phyloP scores from a whole-genome alignment of 345 rosid species.

The Cardiospermum halicacabum region DNA sequence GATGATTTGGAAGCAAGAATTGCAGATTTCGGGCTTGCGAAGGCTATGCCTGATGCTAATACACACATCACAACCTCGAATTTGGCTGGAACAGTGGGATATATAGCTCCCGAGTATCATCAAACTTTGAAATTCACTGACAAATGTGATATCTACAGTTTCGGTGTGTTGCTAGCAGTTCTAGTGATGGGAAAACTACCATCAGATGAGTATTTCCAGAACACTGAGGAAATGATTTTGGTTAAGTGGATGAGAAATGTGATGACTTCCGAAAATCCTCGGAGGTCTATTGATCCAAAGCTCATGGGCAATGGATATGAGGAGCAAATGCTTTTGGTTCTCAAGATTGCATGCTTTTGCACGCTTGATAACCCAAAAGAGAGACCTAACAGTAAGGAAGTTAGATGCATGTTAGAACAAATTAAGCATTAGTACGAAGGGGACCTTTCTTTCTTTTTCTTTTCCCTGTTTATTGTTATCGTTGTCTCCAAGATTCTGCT shows the following conservation, averaged over 20 bases:
- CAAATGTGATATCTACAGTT: constrained; percentile 81
- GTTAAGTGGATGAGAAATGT: constrained; percentile 77
- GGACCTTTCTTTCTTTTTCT: background rate
- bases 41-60: constrained; percentile 62
- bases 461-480: background rate
- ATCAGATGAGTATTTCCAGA: constrained; percentile 78
- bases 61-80: constrained; percentile 61
- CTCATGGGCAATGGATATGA: constrained; percentile 55
- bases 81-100: constrained; percentile 86
- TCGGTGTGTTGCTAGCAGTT: constrained; percentile 73
- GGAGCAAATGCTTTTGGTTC: constrained; percentile 73
- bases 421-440: constrained; percentile 31
- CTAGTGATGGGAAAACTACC: constrained; percentile 82
- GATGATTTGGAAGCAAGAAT: constrained; percentile 93
- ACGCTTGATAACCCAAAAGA: constrained; percentile 74
- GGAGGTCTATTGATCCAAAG: constrained; percentile 55
- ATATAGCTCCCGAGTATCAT: constrained; percentile 84
- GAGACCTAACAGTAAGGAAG: constrained; percentile 86
- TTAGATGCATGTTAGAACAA: constrained; percentile 65
- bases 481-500: background rate
- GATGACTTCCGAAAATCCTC: constrained; percentile 60
- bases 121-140: constrained; percentile 86
- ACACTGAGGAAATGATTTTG: constrained; percentile 59
- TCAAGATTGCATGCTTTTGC: constrained; percentile 82
- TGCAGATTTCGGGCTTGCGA: constrained; percentile 86